These are phyloP conservation scores for Xerocomellus intermedius DNA, from an alignment of 768 basidiomycete species.

Conservation along the genomic window DNA sequence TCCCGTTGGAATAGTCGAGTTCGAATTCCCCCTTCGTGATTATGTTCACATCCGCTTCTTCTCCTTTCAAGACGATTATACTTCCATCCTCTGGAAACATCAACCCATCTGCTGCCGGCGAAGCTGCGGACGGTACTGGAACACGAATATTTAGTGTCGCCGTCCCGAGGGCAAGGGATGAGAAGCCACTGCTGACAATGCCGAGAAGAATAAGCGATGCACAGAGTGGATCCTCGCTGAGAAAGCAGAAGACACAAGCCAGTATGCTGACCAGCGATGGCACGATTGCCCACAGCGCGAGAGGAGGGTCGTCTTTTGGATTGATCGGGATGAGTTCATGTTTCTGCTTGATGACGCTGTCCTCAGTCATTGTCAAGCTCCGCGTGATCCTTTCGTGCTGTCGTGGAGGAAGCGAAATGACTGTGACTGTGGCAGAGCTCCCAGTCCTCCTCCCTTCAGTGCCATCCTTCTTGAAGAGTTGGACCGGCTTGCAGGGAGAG, in stretches of 20 bases:
- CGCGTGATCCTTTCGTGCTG: background rate
- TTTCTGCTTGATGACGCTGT: background rate
- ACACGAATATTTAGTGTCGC: slow-evolving; percentile 24
- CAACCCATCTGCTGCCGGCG: slow-evolving; percentile 33
- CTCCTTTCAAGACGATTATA: slow-evolving; percentile 28
- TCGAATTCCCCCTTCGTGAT: slow-evolving; percentile 34
- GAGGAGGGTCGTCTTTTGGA: slow-evolving; percentile 5
- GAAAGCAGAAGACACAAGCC: slow-evolving; percentile 18
- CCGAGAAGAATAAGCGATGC: slow-evolving; percentile 33
- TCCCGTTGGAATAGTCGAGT: slow-evolving; percentile 22
- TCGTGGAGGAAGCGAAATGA: slow-evolving; percentile 13
- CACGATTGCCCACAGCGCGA: slow-evolving; percentile 17
- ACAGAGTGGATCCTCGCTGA: slow-evolving; percentile 25
- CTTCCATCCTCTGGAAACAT: slow-evolving; percentile 19
- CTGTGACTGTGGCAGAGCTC: slow-evolving; percentile 11
- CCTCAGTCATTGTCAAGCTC: background rate
- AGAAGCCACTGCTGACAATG: slow-evolving; percentile 30
- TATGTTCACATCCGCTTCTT: slow-evolving; percentile 27
- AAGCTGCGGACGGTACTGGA: slow-evolving; percentile 21
- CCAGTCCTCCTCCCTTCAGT: slow-evolving; percentile 13
- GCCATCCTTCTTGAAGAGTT: slow-evolving; percentile 4
- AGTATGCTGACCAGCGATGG: slow-evolving; percentile 26
- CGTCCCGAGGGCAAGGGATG: slow-evolving; percentile 28
- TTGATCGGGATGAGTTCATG: slow-evolving; percentile 4
- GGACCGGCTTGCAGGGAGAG: background rate